These are phyloP conservation scores for Phoma sp. DNA, from an alignment of 2,329 filamentous ascomycete genomes.

Conservation along the genomic window DNA sequence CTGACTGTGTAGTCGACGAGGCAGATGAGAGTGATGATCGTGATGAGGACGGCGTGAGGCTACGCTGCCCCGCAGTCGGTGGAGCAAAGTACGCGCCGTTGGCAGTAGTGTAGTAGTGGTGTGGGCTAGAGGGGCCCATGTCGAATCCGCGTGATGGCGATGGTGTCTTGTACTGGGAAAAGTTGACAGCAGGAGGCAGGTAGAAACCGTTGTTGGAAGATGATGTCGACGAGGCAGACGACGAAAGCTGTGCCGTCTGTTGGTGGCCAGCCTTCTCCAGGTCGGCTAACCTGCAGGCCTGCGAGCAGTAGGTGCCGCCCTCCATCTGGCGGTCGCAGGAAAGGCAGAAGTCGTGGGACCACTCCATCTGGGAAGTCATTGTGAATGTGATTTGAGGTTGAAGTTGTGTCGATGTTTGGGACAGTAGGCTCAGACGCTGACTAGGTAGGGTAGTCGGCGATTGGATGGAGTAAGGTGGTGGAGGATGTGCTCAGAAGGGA, in stretches of 20 bases:
- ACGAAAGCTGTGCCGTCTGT: constrained; percentile 54
- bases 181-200: constrained; percentile 78
- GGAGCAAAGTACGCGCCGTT: constrained; percentile 48
- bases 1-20: constrained; percentile 57
- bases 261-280: constrained; percentile 69
- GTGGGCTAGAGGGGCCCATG: constrained; percentile 54
- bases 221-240: constrained; percentile 59
- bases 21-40: constrained; percentile 83
- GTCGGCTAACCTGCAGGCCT: constrained; percentile 86
- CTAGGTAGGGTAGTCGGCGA: constrained; percentile 3
- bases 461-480: constrained; percentile 4
- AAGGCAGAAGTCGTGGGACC: constrained; percentile 92
- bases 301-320: constrained; percentile 86
- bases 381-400: constrained; percentile 1
- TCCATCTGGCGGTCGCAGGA: constrained; percentile 86
- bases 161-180: constrained; percentile 66
- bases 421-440: constrained; percentile 8
- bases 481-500: constrained; percentile 1
- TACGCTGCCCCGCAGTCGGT: constrained; percentile 41
- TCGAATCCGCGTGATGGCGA: constrained; percentile 52
- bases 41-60: constrained; percentile 69
- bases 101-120: constrained; percentile 44
- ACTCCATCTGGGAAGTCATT: constrained; percentile 60
- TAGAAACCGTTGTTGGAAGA: constrained; percentile 65
- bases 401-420: constrained; percentile 3